A percentile compares a stretch with the other conserved stretches of the same genome.
These are phyloP conservation scores for Alternaria brassicicola DNA, from an alignment of 2,329 filamentous ascomycete genomes.

Conservation along the genomic window DNA sequence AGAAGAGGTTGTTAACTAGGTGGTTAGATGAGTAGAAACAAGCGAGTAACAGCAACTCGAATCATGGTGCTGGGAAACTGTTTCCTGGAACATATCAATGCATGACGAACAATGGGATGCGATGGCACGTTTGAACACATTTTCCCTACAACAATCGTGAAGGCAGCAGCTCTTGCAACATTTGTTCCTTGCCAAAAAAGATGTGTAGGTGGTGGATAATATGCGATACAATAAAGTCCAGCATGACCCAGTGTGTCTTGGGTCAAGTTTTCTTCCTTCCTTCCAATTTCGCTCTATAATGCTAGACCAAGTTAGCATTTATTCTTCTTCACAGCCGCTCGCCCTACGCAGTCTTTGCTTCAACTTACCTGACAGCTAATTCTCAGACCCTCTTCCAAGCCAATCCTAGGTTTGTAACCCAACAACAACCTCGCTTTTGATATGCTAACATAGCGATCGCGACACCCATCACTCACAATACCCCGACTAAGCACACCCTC, in stretches of 20 bases:
- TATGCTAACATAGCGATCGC: conserved; percentile 60
- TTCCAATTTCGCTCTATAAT: conserved; percentile 5
- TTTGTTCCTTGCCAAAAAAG: background rate
- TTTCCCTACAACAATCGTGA: background rate
- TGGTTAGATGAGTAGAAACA: background rate
- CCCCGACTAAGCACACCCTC: conserved; percentile 59
- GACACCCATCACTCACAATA: conserved; percentile 61
- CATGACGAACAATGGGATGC: background rate
- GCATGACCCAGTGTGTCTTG: background rate
- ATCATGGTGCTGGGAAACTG: background rate
- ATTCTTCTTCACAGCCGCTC: background rate
- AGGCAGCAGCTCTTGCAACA: background rate
- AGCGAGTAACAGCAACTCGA: background rate
- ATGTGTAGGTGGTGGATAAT: background rate
- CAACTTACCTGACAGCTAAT: conserved; percentile 37
- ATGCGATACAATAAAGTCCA: background rate
- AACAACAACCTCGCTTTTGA: conserved; percentile 59
- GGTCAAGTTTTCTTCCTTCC: conserved; percentile 1
- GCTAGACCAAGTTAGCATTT: background rate
- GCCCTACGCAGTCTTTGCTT: background rate
- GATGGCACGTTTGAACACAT: background rate
- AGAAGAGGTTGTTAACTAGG: conserved; percentile 70
- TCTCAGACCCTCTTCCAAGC: conserved; percentile 58
- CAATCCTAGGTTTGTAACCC: conserved; percentile 59
- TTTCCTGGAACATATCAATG: background rate